A percentile compares a stretch with the other conserved stretches of the same genome.
These are phyloP conservation scores for Candida incommunis DNA, from an alignment of 805 yeast genomes.

Conservation along the genomic window DNA sequence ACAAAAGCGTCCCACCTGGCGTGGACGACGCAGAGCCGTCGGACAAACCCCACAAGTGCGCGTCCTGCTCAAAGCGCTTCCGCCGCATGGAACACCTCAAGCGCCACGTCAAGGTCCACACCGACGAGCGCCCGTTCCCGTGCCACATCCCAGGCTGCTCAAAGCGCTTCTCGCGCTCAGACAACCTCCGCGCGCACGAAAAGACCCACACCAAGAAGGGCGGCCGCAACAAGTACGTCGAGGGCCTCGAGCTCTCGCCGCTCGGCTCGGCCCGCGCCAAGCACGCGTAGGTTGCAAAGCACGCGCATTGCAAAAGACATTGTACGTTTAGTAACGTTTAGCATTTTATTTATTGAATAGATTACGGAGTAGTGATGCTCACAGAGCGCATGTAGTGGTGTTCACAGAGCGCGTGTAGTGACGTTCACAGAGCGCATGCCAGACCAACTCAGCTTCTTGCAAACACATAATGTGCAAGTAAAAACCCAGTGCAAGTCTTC, in stretches of 20 bases:
- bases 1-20: background rate
- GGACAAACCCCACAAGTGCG: conserved; percentile 23
- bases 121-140: conserved; percentile 61
- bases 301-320: no score
- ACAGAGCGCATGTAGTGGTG: no score
- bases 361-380: no score
- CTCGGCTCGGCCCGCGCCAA: background rate
- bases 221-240: conserved; percentile 28
- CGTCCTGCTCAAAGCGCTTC: conserved; percentile 23
- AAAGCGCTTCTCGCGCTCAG: conserved; percentile 56
- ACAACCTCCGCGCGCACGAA: conserved; percentile 66
- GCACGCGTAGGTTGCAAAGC: no score
- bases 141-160: conserved; percentile 46
- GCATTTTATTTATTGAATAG: conserved; percentile 1
- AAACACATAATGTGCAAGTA: no score
- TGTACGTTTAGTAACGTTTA: background rate
- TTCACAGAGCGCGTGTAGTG: no score
- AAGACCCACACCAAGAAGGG: conserved; percentile 44
- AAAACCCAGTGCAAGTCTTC: no score
- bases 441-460: no score
- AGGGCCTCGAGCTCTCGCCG: conserved; percentile 17
- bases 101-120: conserved; percentile 59
- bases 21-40: background rate
- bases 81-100: conserved; percentile 28
- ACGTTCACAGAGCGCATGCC: no score